Evolutionary conservation across 768 basidiomycete species (phyloP), one percentile per base, ranked within the genome.

Genomic region (Gymnopilus junonius): DNA sequence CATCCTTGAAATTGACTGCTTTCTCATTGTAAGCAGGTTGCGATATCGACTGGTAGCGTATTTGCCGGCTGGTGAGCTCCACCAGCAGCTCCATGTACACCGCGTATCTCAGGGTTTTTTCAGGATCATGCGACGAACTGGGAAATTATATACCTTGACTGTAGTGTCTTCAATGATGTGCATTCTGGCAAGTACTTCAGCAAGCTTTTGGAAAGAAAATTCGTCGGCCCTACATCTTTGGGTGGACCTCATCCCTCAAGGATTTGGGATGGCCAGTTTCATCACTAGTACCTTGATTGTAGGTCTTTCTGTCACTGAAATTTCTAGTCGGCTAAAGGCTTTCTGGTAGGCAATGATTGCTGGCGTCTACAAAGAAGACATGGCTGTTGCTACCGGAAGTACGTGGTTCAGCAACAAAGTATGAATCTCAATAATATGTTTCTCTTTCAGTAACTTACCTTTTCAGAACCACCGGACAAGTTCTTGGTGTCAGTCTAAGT

Each of bases 391-490:
- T 55, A 96, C 91, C 34, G 94, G 94, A 74, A 92, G 94, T 95
- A 77, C 79, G 75, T 62, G 55, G 91, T 81, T 66, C 58, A 50
- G 55, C 55, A 55, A 55, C 54, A 65, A 62, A 61, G 64, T 54
- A 66, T 65, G 64, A 54, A 37, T 55, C 64, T 65, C 62, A 58
- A 39, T 63, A 57, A 59, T 63, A 32, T 63, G 42, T 29, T 58
- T 50, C 23, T 48, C 51, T 56, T 50, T 17, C 68, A 97, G 95
- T 96, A 69, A 93, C 92, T 32, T 99, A 99, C 76, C 82, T 97
- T 50, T 97, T 96, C 81, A 82, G 96, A 65, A 95, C 94, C 8
- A 92, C 93, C 17, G 96, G 96, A 2, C 97, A 98, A 80, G 97
- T 97, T 23, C 83, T 98, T 58, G 97, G 97, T 35, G 97, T 99